Evolutionary conservation across 192 early-diverging fungal genomes (phyloP).

Genomic region (Spizellomyces sp.): DNA sequence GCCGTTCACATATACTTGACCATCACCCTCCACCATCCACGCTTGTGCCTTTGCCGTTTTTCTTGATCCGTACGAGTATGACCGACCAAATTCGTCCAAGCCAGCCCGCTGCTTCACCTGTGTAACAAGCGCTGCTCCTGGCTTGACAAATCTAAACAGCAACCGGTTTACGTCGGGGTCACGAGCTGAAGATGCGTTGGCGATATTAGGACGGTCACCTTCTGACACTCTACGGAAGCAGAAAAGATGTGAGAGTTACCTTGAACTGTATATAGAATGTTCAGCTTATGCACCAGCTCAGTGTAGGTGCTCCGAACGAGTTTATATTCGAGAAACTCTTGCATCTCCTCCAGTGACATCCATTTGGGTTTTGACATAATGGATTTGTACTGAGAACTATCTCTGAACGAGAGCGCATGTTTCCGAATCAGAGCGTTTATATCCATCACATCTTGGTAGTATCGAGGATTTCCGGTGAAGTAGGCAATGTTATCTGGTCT

Average conservation of each 20-base stretch:
- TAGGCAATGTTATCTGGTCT: conserved; percentile 57
- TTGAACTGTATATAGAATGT: conserved; percentile 39
- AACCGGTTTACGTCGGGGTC: background rate
- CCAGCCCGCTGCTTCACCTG: background rate
- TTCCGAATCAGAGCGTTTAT: conserved; percentile 60
- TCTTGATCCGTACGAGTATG: conserved; percentile 74
- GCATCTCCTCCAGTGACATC: conserved; percentile 38
- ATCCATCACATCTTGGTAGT: conserved; percentile 72
- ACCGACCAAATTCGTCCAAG: conserved; percentile 72
- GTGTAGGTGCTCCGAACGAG: conserved; percentile 31
- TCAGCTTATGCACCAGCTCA: conserved; percentile 47
- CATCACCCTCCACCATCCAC: conserved; percentile 71
- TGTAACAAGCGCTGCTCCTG: conserved; percentile 25
- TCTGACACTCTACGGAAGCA: conserved; percentile 1
- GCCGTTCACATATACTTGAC: conserved; percentile 75
- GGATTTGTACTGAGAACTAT: conserved; percentile 33
- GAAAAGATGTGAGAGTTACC: conserved; percentile 25
- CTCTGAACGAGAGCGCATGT: conserved; percentile 31
- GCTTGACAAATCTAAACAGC: conserved; percentile 35
- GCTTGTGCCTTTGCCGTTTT: conserved; percentile 79
- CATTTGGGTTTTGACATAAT: conserved; percentile 22
- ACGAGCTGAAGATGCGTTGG: too few species aligned
- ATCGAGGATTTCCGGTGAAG: conserved; percentile 84
- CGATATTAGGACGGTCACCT: too few species aligned
- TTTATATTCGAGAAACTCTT: conserved; percentile 28